Evolutionary conservation across 2,329 filamentous ascomycete species (phyloP).

Genomic region (Aspergillus clavatus): DNA sequence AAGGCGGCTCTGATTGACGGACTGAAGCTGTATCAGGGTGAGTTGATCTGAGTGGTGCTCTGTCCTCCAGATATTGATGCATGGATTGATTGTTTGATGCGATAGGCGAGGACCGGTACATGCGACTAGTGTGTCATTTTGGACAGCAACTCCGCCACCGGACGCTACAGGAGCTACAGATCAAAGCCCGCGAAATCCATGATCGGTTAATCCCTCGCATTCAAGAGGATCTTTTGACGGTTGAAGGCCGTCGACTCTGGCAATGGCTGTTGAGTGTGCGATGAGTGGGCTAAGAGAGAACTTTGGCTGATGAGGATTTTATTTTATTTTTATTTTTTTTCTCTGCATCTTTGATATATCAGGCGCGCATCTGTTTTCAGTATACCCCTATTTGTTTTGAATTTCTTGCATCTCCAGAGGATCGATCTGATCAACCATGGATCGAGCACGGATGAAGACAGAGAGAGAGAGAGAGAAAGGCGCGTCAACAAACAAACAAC

Average conservation of each 20-base stretch:
- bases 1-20: constrained; percentile 21
- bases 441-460: too few relatives aligned
- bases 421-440: too few relatives aligned
- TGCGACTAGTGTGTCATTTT: constrained; percentile 19
- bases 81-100: background rate
- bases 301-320: too few relatives aligned
- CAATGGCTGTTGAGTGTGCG: constrained; percentile 21
- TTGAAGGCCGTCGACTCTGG: constrained; percentile 16
- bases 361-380: too few relatives aligned
- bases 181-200: constrained; percentile 14
- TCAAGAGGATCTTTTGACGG: constrained; percentile 9
- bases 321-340: too few relatives aligned
- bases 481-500: too few relatives aligned
- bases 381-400: too few relatives aligned
- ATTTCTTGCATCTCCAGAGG: too few relatives aligned
- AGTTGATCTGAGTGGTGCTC: background rate
- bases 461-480: too few relatives aligned
- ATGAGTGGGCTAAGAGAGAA: too few relatives aligned
- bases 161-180: constrained; percentile 15
- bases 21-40: constrained; percentile 20
- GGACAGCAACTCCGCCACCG: constrained; percentile 10
- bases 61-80: background rate
- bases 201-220: constrained; percentile 6
- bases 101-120: constrained; percentile 21
- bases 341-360: too few relatives aligned